A percentile compares a stretch with the other conserved stretches of the same genome.
These are phyloP conservation scores for Cardamine chenopodiifolia DNA, from an alignment of 345 rosid species.

Conservation along the genomic window DNA sequence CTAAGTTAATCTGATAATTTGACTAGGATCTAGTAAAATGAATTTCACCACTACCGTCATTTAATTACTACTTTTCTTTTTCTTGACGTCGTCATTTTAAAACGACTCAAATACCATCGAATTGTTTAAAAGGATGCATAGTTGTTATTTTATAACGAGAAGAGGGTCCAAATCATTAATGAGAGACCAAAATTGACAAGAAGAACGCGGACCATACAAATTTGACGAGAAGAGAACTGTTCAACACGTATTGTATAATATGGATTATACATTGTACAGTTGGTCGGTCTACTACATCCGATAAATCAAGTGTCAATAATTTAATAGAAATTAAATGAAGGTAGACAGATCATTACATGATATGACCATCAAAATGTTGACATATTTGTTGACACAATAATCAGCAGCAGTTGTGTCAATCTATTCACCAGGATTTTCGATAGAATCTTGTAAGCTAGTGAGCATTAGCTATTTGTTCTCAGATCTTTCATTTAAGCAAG, in stretches of 20 bases:
- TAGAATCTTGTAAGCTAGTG: neutral
- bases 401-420: neutral
- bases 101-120: neutral
- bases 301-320: neutral
- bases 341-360: slow-evolving; percentile 16
- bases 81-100: neutral
- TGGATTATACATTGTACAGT: neutral
- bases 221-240: slow-evolving; percentile 7
- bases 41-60: neutral
- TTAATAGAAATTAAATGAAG: neutral
- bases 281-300: slow-evolving; percentile 3
- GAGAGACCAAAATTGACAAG: slow-evolving; percentile 38
- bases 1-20: neutral
- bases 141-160: neutral
- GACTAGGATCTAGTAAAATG: neutral
- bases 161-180: neutral
- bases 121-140: neutral
- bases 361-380: slow-evolving; percentile 14
- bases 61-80: neutral
- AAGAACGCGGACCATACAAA: neutral
- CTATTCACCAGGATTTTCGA: neutral
- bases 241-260: slow-evolving; percentile 38
- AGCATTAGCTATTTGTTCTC: neutral
- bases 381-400: neutral
- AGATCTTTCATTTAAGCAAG: neutral